Evolutionary conservation across 2,329 filamentous ascomycete genomes (phyloP).

Genomic region (Xylaria sp.): DNA sequence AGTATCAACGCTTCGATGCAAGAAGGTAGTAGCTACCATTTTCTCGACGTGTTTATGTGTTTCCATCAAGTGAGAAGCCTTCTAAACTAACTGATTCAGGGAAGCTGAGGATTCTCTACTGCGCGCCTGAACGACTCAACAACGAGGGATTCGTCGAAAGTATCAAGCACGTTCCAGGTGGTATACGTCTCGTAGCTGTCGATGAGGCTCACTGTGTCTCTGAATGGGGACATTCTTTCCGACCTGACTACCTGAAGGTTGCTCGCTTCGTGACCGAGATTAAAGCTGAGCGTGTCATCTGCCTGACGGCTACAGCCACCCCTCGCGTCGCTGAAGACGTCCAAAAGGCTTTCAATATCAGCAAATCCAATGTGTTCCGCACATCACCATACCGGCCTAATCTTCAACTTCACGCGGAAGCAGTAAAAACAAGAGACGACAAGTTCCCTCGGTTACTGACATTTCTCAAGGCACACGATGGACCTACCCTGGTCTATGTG

Average conservation of each 20-base stretch:
- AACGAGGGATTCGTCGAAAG: conserved; percentile 68
- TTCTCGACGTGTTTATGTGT: neutral
- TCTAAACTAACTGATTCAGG: conserved; percentile 39
- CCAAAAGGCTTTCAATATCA: conserved; percentile 62
- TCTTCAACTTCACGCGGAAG: conserved; percentile 63
- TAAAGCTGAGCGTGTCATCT: conserved; percentile 66
- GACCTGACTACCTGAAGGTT: conserved; percentile 51
- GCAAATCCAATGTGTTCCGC: conserved; percentile 62
- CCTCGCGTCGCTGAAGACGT: conserved; percentile 65
- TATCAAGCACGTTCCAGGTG: conserved; percentile 64
- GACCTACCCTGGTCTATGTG: conserved; percentile 69
- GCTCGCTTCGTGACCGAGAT: conserved; percentile 66
- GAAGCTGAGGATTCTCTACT: conserved; percentile 64
- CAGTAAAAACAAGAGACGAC: conserved; percentile 54
- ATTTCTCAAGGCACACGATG: conserved; percentile 62
- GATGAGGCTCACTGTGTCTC: conserved; percentile 70
- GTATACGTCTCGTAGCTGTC: conserved; percentile 65
- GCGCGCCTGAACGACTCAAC: conserved; percentile 68
- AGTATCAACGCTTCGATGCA: conserved; percentile 52
- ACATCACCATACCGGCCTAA: conserved; percentile 69
- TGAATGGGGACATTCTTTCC: conserved; percentile 54
- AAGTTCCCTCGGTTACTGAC: conserved; percentile 57
- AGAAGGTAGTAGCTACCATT: conserved; percentile 45
- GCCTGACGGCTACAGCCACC: conserved; percentile 69
- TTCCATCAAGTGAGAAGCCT: neutral